Base-by-base conservation (phyloP, 1,284 basidiomycete genomes). In the Ustilago shanxiensis region DNA sequence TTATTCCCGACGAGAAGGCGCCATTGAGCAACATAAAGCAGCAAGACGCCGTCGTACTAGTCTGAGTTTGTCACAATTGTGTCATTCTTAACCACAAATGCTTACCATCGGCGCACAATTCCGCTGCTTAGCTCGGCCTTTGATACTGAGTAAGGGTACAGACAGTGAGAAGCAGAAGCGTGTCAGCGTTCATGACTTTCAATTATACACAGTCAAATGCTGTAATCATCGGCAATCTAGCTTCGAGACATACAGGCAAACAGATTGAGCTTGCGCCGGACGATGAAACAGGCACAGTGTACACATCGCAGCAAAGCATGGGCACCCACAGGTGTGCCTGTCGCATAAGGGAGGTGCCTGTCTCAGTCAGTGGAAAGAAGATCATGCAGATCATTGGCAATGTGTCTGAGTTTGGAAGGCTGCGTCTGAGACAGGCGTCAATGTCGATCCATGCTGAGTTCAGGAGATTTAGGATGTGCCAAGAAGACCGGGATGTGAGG, bases 341-440 rank as follows among this genome's bases (percentile, higher is more conserved):
- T 39, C 52, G 53, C 54, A 26, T 63, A 4, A 33, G 20, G 53
- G 45, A 63, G n/a, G 54, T 57, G 47, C 61, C 61, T 64, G 61
- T 64, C 47, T 64, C 54, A 51, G 26, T 41, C 22, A 51, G 26
- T 41, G 14, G 11, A 24, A 52, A 31, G 61, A 57, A 57, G 61
- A 57, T 51, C 47, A 57, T 51, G 61, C 28, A 20, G 61, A 56
- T 64, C 54, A 52, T 49, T 6, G 29, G 16, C 26, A 37, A 28
- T 37, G 45, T 47, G 22, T 47, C 45, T 47, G n/a, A 47, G 44
- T 47, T 39, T 33, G 6, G 37, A n/a, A n/a, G n/a, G n/a, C n/a
- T n/a, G 18, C 16, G 41, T 22, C 41, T 44, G 26, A 45, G 60
- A 54, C 44, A 13, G 53, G 35, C 22, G 54, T 16, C 44, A 28